Base-by-base conservation (phyloP, 139 green algal genomes). In the Asterochloris sp. region DNA sequence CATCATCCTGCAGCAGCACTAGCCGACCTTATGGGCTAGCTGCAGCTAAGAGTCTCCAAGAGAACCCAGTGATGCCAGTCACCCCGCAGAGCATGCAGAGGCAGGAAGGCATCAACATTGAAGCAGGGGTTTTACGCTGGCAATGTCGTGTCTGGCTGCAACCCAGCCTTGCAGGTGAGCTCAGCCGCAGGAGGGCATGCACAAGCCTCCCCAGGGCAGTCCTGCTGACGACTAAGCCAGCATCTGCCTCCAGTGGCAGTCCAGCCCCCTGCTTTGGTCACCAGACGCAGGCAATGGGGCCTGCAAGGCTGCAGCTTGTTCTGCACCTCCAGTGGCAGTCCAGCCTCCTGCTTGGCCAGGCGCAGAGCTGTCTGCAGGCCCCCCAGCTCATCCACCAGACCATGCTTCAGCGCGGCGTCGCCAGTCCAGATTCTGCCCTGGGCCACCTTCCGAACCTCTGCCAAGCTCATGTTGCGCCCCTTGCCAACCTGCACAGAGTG, bases 351-450 rank as follows among this genome's bases (percentile, higher is more conserved):
- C 85, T 96, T 96, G 28, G 92, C 96, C 61, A 98, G 73, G 6
- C 85, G 86, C 0, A 99, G 38, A 1, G 96, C 95, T 17, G 84
- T 76, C n/a, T 74, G 23, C n/a, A 99, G 73, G 47, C 96, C 96
- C 11, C 96, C 96, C 73, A 98, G 69, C 1, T 87, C 85, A 85
- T 99, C 96, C 10, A 99, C 93, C 80, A 99, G 89, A 2, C 95
- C 88, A 16, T 83, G 38, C 63, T 91, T 28, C 21, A 91, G 73
- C 0, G 96, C 96, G 10, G 77, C 79, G 24, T 74, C 68, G 14
- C 96, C 96, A 15, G 89, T 93, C 96, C 96, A 99, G 71, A 99
- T 94, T 0, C 96, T 87, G 23, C 96, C 96, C 88, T 98, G 95
- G 47, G 87, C 88, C 64, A 88, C 82, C 63, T 74, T 26, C 2